Evolutionary conservation across 345 rosid species (phyloP).

Genomic region (Heritiera littoralis): DNA sequence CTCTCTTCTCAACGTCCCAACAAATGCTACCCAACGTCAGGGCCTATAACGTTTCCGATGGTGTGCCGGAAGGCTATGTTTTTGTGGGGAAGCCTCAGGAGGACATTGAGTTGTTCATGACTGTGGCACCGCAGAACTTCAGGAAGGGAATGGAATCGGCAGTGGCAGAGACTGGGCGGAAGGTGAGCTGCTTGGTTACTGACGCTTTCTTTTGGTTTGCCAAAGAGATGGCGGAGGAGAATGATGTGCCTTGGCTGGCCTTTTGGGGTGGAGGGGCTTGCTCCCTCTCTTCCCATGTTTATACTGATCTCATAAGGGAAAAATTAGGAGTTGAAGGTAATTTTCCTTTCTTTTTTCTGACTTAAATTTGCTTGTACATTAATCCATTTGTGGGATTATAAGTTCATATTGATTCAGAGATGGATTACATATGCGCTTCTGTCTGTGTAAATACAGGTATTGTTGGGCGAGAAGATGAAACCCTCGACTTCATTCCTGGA

Average conservation of each 20-base stretch:
- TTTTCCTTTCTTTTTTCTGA: too few relatives aligned
- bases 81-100: conserved; percentile 40
- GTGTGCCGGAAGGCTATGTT: conserved; percentile 29
- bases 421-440: not conserved
- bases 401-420: not conserved
- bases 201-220: conserved; percentile 58
- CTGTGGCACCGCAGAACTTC: conserved; percentile 38
- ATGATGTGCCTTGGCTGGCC: conserved; percentile 50
- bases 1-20: conserved; percentile 23
- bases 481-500: conserved; percentile 45
- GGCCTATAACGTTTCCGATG: conserved; percentile 38
- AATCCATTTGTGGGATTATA: too few relatives aligned
- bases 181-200: conserved; percentile 46
- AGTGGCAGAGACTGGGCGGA: conserved; percentile 37
- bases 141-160: conserved; percentile 35
- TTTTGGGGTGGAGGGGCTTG: conserved; percentile 35
- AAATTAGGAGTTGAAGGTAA: conserved; percentile 25
- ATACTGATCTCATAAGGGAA: conserved; percentile 39
- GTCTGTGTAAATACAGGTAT: conserved; percentile 1
- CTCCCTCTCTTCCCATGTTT: conserved; percentile 41
- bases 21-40: conserved; percentile 36
- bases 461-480: conserved; percentile 26
- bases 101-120: conserved; percentile 46
- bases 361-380: not conserved
- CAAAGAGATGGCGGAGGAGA: conserved; percentile 39